phyloP scores from a whole-genome alignment of 805 yeast species.

The Candida maris region DNA sequence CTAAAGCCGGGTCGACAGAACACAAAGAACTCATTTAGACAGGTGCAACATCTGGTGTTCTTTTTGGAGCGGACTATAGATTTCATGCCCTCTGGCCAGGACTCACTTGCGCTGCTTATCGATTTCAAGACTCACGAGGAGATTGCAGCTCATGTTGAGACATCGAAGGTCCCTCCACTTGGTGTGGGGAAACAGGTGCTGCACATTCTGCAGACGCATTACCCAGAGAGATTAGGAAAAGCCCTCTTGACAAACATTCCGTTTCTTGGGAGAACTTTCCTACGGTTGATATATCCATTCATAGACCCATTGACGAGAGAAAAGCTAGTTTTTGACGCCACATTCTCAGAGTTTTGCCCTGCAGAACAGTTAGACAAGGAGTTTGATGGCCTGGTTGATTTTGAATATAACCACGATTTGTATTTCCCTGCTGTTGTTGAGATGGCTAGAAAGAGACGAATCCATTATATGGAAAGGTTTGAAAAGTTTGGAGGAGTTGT shows the following conservation, averaged over 20 bases:
- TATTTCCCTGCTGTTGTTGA: conserved; percentile 75
- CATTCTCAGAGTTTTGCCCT: conserved; percentile 81
- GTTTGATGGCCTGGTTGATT: conserved; percentile 83
- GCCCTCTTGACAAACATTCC: conserved; percentile 92
- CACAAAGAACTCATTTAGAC: conserved; percentile 84
- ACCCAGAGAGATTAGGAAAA: conserved; percentile 94
- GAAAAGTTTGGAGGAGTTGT: conserved; percentile 64
- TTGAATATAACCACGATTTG: conserved; percentile 71
- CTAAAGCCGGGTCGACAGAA: conserved; percentile 94
- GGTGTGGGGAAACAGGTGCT: conserved; percentile 87
- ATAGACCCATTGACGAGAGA: conserved; percentile 95
- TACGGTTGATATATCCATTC: conserved; percentile 89
- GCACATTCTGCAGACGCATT: conserved; percentile 91
- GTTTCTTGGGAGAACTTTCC: conserved; percentile 87
- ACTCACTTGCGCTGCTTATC: conserved; percentile 82
- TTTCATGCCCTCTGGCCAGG: conserved; percentile 96
- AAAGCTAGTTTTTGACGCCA: conserved; percentile 87
- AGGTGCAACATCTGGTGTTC: conserved; percentile 93
- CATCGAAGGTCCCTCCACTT: conserved; percentile 82
- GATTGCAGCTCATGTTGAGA: conserved; percentile 43
- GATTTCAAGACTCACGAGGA: conserved; percentile 84
- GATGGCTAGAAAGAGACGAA: conserved; percentile 56
- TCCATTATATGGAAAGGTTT: conserved; percentile 65
- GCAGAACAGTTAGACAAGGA: conserved; percentile 73
- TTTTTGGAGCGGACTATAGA: conserved; percentile 91